These are phyloP conservation scores for Calonectria montana DNA, from an alignment of 2,329 filamentous ascomycete species.

Conservation along the genomic window DNA sequence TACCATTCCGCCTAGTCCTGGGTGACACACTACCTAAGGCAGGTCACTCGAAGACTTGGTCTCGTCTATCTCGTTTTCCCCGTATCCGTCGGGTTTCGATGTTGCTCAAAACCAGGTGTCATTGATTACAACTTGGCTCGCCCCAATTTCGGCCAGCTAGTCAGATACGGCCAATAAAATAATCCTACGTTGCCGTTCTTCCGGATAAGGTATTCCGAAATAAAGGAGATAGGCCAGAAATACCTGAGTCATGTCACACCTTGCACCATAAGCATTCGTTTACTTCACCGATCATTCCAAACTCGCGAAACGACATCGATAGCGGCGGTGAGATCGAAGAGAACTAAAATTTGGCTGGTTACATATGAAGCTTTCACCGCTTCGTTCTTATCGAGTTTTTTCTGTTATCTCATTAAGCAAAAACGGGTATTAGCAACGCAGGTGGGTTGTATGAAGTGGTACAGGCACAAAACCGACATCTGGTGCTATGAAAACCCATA, in stretches of 20 bases:
- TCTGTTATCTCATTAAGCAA: no score
- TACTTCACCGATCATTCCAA: neutral
- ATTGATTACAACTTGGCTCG: neutral
- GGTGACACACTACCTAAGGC: neutral
- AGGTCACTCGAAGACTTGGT: neutral
- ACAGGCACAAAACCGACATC: no score
- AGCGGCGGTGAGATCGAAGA: no score
- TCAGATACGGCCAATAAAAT: neutral
- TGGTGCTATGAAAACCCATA: no score
- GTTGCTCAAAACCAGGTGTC: neutral
- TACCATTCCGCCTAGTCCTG: neutral
- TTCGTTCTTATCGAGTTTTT: no score
- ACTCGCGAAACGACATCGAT: neutral
- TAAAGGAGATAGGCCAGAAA: neutral
- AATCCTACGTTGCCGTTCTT: neutral
- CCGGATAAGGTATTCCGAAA: constrained; percentile 11
- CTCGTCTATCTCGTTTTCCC: constrained; percentile 22
- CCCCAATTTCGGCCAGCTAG: neutral
- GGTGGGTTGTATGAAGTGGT: no score
- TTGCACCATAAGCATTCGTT: neutral
- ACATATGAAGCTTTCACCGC: no score
- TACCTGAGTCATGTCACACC: neutral
- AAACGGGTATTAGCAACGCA: no score
- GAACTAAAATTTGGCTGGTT: no score
- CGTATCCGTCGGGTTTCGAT: constrained; percentile 32